phyloP scores from a whole-genome alignment of 768 basidiomycete species.

The Dendrothele bispora region DNA sequence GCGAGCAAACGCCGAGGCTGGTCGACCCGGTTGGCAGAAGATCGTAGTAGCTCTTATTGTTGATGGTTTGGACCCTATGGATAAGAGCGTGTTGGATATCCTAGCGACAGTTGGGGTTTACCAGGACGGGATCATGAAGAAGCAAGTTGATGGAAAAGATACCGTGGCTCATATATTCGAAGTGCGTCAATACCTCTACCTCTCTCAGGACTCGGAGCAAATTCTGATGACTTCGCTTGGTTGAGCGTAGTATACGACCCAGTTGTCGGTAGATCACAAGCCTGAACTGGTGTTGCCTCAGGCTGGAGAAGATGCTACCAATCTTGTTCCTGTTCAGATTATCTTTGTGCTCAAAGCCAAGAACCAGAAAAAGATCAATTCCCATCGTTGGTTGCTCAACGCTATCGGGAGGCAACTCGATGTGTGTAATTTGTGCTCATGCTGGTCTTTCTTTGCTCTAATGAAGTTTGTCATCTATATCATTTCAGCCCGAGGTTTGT shows the following conservation, averaged over 20 bases:
- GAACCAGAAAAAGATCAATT: constrained; percentile 72
- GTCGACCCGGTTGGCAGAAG: constrained; percentile 62
- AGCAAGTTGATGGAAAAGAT: constrained; percentile 60
- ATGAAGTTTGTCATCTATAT: background rate
- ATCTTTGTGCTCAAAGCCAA: constrained; percentile 67
- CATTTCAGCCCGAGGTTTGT: constrained; percentile 59
- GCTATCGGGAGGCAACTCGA: constrained; percentile 59
- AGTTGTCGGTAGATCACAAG: constrained; percentile 65
- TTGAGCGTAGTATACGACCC: constrained; percentile 73
- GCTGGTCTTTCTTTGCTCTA: background rate
- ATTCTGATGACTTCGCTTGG: constrained; percentile 5
- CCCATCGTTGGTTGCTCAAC: constrained; percentile 72
- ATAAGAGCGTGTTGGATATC: constrained; percentile 66
- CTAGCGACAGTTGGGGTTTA: constrained; percentile 68
- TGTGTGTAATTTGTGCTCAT: constrained; percentile 32
- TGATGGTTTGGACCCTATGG: constrained; percentile 72
- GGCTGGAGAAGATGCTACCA: constrained; percentile 62
- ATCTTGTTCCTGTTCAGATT: constrained; percentile 67
- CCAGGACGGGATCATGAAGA: constrained; percentile 72
- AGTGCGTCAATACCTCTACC: constrained; percentile 29
- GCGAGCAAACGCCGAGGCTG: constrained; percentile 56
- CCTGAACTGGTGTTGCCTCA: constrained; percentile 69
- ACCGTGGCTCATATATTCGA: constrained; percentile 75
- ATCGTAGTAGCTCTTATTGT: constrained; percentile 64
- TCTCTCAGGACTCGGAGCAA: background rate